Evolutionary conservation across 2,329 filamentous ascomycete genomes (phyloP), one percentile per base, ranked within the genome.

Genomic region (Fusarium virguliforme): DNA sequence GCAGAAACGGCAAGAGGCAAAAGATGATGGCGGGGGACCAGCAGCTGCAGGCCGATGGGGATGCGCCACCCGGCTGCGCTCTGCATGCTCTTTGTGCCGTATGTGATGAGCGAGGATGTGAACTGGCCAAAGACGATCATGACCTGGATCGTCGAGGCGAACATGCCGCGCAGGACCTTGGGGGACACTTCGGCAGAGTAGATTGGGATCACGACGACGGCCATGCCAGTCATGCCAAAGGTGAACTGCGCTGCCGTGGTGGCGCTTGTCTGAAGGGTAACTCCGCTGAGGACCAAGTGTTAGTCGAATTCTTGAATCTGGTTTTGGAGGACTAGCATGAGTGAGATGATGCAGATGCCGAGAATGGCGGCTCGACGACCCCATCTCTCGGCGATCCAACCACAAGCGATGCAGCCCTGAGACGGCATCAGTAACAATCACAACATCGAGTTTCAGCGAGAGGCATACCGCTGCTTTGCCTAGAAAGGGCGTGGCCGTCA

Each of bases 41-140:
- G 56, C 74, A 84, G 83, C 75, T 86, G 84, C 3, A 86, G 67
- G 0, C 79, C 81, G 15, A 83, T 83, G 0, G 85, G 84, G n/a
- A 83, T 78, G 12, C 83, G 77, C 85, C 85, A 87, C 6, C 62
- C 70, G 0, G 63, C 62, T 1, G 71, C 51, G 8, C 37, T 60
- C 1, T 60, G 22, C n/a, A 79, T 75, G 10, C 67, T 56, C 34
- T 72, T 67, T 6, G 78, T 79, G 15, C 77, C 74, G 37, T 65
- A 75, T 1, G 68, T 76, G 15, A 79, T 72, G 4, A 77, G 60
- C 0, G 76, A 70, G 0, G 77, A 75, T 8, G 78, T 62, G 5
- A 78, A 26, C 24, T 75, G 61, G 8, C 77, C 77, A 4, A 77
- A 65, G 6, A 74, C 41, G 18, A 79, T 77, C 70, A 76, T 74